A percentile compares a stretch with the other conserved stretches of the same genome.
phyloP scores from a whole-genome alignment of 805 yeast species.

The Saccharomycopsis lassenensis region DNA sequence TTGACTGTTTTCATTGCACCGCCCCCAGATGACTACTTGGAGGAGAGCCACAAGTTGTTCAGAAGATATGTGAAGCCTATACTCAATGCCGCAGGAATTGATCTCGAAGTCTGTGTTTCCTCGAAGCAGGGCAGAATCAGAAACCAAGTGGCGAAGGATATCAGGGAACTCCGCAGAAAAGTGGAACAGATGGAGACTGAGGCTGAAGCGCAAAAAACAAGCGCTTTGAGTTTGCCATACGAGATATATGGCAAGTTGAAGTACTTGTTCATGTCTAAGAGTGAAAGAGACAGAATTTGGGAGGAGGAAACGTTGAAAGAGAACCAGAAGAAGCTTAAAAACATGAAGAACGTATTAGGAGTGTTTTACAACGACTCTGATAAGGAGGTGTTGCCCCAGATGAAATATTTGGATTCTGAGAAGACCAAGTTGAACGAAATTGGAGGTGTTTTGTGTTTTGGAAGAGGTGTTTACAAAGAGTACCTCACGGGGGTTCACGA shows the following conservation, averaged over 20 bases:
- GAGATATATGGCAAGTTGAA: no score
- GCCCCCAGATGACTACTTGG: conserved; percentile 92
- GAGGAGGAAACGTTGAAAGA: conserved; percentile 22
- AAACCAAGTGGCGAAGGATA: conserved; percentile 65
- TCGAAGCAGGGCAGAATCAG: conserved; percentile 86
- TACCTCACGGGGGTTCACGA: conserved; percentile 86
- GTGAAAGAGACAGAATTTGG: conserved; percentile 12
- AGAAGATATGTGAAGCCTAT: conserved; percentile 53
- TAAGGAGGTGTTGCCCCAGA: conserved; percentile 20
- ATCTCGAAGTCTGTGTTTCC: conserved; percentile 63
- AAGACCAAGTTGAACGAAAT: conserved; percentile 30
- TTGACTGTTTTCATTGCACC: conserved; percentile 82
- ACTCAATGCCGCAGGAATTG: conserved; percentile 56
- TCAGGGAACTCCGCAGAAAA: conserved; percentile 56
- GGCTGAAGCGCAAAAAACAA: conserved; percentile 17
- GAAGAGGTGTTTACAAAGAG: conserved; percentile 94
- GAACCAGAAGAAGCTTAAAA: conserved; percentile 28
- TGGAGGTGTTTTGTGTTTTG: conserved; percentile 87
- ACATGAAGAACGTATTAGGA: conserved; percentile 43
- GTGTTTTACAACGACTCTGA: conserved; percentile 31
- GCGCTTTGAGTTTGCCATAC: no score
- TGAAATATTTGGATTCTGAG: conserved; percentile 36
- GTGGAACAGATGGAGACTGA: conserved; percentile 24
- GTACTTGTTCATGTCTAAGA: conserved; percentile 12
- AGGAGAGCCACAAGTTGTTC: conserved; percentile 53